Percentiles rank a stretch among this genome's conserved stretches.
phyloP scores from a whole-genome alignment of 202 grass and related monocot species.

The Panicum hallii region DNA sequence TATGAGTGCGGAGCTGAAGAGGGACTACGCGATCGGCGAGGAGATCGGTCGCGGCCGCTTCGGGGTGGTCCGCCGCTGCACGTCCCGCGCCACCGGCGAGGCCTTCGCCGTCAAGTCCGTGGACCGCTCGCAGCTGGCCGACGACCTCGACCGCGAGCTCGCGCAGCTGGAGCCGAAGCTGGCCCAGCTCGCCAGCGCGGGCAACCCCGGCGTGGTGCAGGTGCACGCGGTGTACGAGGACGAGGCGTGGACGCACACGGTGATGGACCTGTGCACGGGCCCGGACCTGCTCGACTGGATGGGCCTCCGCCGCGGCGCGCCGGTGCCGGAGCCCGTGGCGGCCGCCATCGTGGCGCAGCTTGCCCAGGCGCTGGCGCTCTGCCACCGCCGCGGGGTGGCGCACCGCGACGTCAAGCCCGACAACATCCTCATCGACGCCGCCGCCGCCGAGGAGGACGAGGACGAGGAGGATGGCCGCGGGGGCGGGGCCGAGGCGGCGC shows the following conservation, averaged over 20 bases:
- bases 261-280: slow-evolving; percentile 86
- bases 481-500: background rate
- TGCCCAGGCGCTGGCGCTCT: slow-evolving; percentile 60
- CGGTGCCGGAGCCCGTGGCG: slow-evolving; percentile 63
- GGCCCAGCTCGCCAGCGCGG: slow-evolving; percentile 61
- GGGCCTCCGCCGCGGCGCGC: slow-evolving; percentile 57
- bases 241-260: slow-evolving; percentile 71
- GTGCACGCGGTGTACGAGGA: slow-evolving; percentile 85
- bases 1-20: slow-evolving; percentile 76
- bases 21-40: slow-evolving; percentile 75
- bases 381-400: slow-evolving; percentile 76
- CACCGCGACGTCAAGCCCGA: slow-evolving; percentile 95
- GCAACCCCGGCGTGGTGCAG: slow-evolving; percentile 81
- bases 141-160: slow-evolving; percentile 79
- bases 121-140: slow-evolving; percentile 67
- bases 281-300: slow-evolving; percentile 86
- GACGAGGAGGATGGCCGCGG: background rate
- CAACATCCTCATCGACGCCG: slow-evolving; percentile 76
- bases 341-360: slow-evolving; percentile 61
- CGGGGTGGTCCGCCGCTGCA: slow-evolving; percentile 80
- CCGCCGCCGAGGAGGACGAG: background rate
- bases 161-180: slow-evolving; percentile 72
- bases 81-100: slow-evolving; percentile 74
- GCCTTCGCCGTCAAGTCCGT: slow-evolving; percentile 83
- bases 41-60: slow-evolving; percentile 91